Conservation (phyloP, 2,329 filamentous ascomycete species). For the Monosporascus sp. region DNA sequence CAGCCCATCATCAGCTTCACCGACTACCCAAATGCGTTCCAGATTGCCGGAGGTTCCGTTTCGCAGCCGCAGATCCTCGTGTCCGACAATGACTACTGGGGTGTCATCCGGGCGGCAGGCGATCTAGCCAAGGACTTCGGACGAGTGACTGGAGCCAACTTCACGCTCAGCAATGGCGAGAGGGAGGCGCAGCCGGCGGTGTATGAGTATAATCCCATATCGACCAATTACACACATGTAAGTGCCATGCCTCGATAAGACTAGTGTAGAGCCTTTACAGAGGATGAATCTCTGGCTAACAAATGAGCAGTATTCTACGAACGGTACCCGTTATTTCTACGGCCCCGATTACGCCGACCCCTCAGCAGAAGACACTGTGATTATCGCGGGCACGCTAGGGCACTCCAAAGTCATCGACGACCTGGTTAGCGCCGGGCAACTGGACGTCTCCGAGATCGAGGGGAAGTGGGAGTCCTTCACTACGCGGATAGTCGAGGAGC, state of each 20-base stretch:
- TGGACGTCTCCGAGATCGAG: conserved; percentile 52
- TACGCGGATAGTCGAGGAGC: conserved; percentile 52
- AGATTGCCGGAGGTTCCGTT: conserved; percentile 20
- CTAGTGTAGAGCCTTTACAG: not conserved
- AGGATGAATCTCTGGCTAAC: not conserved
- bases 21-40: conserved; percentile 13
- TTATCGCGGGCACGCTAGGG: conserved; percentile 65
- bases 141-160: conserved; percentile 62
- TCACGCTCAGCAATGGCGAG: conserved; percentile 50
- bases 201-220: conserved; percentile 39
- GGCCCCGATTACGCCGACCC: conserved; percentile 41
- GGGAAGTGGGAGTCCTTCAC: conserved; percentile 68
- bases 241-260: conserved; percentile 11
- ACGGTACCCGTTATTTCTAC: conserved; percentile 34
- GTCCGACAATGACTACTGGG: conserved; percentile 58
- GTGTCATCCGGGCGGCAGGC: conserved; percentile 61
- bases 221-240: conserved; percentile 42
- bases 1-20: conserved; percentile 24
- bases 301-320: conserved; percentile 35
- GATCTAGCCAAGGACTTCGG: conserved; percentile 66
- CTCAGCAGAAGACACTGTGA: conserved; percentile 42
- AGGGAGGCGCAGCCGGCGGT: conserved; percentile 28
- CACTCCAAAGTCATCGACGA: conserved; percentile 57
- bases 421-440: conserved; percentile 47
- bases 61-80: conserved; percentile 40